phyloP scores from a whole-genome alignment of 257 asterid genomes.

The Osmanthus fragrans region DNA sequence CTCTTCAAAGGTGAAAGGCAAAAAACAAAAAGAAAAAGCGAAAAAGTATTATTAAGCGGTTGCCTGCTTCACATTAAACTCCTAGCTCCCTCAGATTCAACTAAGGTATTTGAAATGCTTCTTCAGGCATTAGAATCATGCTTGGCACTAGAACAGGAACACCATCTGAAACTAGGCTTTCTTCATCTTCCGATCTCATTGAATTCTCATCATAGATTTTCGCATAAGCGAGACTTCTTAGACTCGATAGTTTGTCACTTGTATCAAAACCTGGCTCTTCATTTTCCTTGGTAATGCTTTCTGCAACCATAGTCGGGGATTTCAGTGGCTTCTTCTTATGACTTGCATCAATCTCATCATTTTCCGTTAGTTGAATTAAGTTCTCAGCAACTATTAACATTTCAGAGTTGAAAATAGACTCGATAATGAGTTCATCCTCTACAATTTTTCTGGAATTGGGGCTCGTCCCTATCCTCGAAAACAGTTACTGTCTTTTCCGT shows the following conservation, averaged over 20 bases:
- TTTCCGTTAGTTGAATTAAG: conserved; percentile 17
- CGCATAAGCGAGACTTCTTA: neutral
- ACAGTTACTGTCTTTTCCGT: conserved; percentile 48
- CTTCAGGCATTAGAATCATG: conserved; percentile 37
- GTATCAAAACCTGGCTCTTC: conserved; percentile 21
- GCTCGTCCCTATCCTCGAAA: conserved; percentile 68
- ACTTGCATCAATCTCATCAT: neutral
- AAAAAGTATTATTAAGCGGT: neutral
- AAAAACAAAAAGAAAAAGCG: neutral
- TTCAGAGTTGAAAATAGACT: conserved; percentile 16
- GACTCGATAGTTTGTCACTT: conserved; percentile 5
- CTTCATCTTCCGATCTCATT: conserved; percentile 20
- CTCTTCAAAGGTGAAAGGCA: conserved; percentile 14
- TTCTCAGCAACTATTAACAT: conserved; percentile 28
- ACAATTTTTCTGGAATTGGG: conserved; percentile 43
- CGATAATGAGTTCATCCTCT: conserved; percentile 48
- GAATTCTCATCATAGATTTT: conserved; percentile 8
- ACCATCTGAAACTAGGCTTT: conserved; percentile 20
- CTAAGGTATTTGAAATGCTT: conserved; percentile 3
- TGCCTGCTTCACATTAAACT: conserved; percentile 20
- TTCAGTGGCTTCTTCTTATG: neutral
- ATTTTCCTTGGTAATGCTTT: conserved; percentile 11
- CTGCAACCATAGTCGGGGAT: conserved; percentile 21
- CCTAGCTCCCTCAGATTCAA: conserved; percentile 29
- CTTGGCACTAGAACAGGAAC: conserved; percentile 61